A percentile compares a stretch with the other conserved stretches of the same genome.
Evolutionary conservation across 345 rosid genomes (phyloP).

Genomic region (Eucalyptus paniculata): DNA sequence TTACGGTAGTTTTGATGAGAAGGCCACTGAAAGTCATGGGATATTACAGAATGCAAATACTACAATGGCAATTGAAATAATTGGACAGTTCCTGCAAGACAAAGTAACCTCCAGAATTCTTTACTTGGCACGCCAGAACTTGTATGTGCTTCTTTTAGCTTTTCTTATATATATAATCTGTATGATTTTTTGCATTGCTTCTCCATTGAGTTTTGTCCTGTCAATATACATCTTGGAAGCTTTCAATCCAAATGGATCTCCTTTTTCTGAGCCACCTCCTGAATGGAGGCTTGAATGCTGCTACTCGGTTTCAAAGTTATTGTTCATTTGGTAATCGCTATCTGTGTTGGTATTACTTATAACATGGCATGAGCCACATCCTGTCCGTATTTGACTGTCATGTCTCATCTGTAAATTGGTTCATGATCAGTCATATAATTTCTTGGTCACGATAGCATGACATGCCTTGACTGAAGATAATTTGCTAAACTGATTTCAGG

Average conservation of each 20-base stretch:
- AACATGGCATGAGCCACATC: too few species aligned
- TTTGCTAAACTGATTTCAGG: conserved; percentile 19
- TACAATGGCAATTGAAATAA: conserved; percentile 57
- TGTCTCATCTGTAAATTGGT: background rate
- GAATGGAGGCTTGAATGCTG: background rate
- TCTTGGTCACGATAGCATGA: background rate
- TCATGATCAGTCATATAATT: background rate
- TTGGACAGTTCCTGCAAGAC: conserved; percentile 55
- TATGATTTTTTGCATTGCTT: background rate
- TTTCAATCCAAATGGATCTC: background rate
- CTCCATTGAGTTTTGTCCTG: background rate
- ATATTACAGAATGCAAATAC: conserved; percentile 55
- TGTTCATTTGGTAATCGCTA: background rate
- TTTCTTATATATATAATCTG: background rate
- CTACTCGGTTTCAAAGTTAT: background rate
- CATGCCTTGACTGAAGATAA: background rate
- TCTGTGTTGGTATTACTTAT: background rate
- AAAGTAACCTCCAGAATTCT: conserved; percentile 66
- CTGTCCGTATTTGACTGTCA: background rate
- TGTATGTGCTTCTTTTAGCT: conserved; percentile 33
- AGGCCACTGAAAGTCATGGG: conserved; percentile 36
- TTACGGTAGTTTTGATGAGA: conserved; percentile 26
- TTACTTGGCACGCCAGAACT: conserved; percentile 48
- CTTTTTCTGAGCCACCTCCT: background rate
- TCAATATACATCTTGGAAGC: background rate